Evolutionary conservation across 306 rosid genomes (phyloP), one percentile per base, ranked within the genome.

Genomic region (Cicer yamashitae): DNA sequence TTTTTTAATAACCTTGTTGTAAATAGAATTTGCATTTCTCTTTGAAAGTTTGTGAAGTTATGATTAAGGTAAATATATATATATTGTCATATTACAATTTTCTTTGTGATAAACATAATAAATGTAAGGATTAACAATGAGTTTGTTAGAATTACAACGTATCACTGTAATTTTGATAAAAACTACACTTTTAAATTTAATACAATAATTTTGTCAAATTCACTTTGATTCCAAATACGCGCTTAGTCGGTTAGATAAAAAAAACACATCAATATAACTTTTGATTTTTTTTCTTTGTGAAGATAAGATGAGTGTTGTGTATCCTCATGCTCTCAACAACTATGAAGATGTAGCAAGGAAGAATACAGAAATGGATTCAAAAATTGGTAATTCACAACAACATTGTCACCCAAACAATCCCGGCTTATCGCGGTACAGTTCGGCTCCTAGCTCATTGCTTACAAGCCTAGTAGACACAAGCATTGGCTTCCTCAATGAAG

Each of bases 381-480:
- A 68, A n/a, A 57, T 76, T 70, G 76, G 68, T 51, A 75, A 74
- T 0, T 64, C 62, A 6, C 83, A 74, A 18, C 81, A 73, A 48
- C 87, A 73, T 50, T 84, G 77, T 38, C 77, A 82, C 48, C 89
- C 84, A 34, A 85, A 78, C 37, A 83, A 82, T 76, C 86, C 86
- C 62, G 84, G 82, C 2, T 58, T 88, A 48, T 18, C 52, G 75
- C 58, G 91, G 61, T 87, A 86, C 76, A 70, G 75, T 50, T 90
- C 96, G 8, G 91, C 94, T 44, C 94, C 96, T 11, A 86, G 77
- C 78, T 82, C 94, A 46, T 41, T 79, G 39, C 41, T 88, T 22
- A 37, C 69, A 71, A 88, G 53, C 47, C 77, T 80, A 20, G 53
- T 79, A 34, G 83, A 85, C 13, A 76, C 60, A 67, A 82, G 7